Conservation (phyloP, 2,329 filamentous ascomycete genomes). For the Fusarium verticillioides region DNA sequence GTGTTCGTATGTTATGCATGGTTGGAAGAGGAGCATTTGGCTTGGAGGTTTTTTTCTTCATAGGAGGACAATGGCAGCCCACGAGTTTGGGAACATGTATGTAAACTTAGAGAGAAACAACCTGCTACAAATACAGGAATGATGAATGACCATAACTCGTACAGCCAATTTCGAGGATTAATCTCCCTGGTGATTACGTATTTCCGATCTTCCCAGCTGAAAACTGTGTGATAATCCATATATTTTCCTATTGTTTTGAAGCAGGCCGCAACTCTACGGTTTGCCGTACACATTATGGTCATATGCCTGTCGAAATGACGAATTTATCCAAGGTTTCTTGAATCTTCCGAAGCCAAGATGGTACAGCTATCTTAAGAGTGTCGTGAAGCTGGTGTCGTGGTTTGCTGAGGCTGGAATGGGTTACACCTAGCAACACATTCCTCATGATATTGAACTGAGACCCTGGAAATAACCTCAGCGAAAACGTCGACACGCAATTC, state of each 20-base stretch:
- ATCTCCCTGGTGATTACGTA: conserved; percentile 23
- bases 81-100: conserved; percentile 51
- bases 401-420: conserved; percentile 50
- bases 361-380: conserved; percentile 18
- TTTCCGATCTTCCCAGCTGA: conserved; percentile 1
- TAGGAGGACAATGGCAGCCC: conserved; percentile 48
- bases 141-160: conserved; percentile 42
- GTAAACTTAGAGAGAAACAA: conserved; percentile 47
- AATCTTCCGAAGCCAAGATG: background rate
- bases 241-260: background rate
- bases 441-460: conserved; percentile 47
- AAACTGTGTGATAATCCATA: background rate
- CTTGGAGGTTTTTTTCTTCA: conserved; percentile 48
- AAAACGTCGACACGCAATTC: conserved; percentile 7
- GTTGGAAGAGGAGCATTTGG: conserved; percentile 51
- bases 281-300: background rate
- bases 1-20: conserved; percentile 48
- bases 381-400: conserved; percentile 16
- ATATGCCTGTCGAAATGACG: conserved; percentile 2
- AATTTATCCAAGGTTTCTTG: background rate
- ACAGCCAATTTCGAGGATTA: conserved; percentile 29
- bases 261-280: background rate
- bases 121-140: conserved; percentile 46
- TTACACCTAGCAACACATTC: conserved; percentile 55
- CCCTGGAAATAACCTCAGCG: conserved; percentile 45